These are phyloP conservation scores for Marasmius fiardii DNA, from an alignment of 1,284 basidiomycete genomes.

Conservation along the genomic window DNA sequence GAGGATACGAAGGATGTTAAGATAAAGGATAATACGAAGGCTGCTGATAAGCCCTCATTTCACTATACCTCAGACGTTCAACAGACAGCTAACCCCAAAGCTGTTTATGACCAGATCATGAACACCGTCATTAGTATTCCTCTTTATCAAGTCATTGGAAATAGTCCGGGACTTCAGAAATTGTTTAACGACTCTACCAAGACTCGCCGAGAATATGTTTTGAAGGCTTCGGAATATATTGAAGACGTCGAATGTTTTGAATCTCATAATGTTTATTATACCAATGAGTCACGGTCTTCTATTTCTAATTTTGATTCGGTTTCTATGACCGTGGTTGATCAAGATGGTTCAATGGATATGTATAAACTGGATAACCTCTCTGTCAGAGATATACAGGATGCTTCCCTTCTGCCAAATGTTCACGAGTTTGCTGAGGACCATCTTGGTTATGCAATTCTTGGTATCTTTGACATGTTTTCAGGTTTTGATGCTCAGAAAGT, in stretches of 20 bases:
- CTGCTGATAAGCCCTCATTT: not conserved
- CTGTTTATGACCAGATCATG: not conserved
- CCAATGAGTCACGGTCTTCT: not conserved
- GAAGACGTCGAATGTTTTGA: not conserved
- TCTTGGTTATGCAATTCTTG: conserved; percentile 23
- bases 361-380: no score
- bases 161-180: conserved; percentile 4
- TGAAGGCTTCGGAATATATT: no score
- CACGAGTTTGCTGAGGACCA: conserved; percentile 31
- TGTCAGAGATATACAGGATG: conserved; percentile 29
- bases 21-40: conserved; percentile 1
- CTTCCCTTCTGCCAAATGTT: conserved; percentile 22
- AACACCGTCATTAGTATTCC: not conserved
- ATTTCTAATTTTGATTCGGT: no score
- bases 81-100: not conserved
- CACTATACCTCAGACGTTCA: conserved; percentile 8
- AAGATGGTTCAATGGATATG: no score
- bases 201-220: not conserved
- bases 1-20: not conserved
- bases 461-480: conserved; percentile 23
- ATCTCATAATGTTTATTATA: not conserved
- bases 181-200: not conserved
- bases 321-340: no score
- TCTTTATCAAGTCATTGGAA: not conserved
- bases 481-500: conserved; percentile 25